Base-by-base conservation (phyloP, 257 asterid genomes). In the Salvia rosmarinus region DNA sequence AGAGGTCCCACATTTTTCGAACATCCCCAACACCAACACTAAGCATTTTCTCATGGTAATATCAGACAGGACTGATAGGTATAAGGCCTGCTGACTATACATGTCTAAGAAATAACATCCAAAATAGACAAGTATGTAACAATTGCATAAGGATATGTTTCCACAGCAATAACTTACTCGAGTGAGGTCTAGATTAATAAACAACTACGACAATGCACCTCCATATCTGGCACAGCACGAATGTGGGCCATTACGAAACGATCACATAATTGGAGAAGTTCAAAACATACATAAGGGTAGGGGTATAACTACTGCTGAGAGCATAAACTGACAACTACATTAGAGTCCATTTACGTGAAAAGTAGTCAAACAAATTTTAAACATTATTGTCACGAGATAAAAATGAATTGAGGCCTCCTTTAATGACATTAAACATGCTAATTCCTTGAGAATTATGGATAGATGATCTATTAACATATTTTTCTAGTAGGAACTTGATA, bases 21-120 rank as follows among this genome's bases (percentile, higher is more conserved):
- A 13, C 9, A 50, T 50, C 44, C 30, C 13, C 8, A 44, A 16
- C 44, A 44, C 64, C 25, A 56, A 10, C 17, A 61, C n/a, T 55
- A 20, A 54, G 34, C 67, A 60, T 25, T 52, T 43, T 17, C 6
- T 12, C 28, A 70, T 64, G 25, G 42, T 25, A 71, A 42, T 28
- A 56, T 64, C 16, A 46, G 67, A 52, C 46, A 62, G 1, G 34
- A 74, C 50, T 51, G 43, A 51, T 40, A 23, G 50, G 11, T 39
- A 65, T 16, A 35, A 56, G 62, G 13, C 54, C 9, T 35, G 50
- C n/a, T 32, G 9, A 20, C 43, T 47, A 34, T 39, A 40, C 49
- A 47, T 12, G 51, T 23, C 19, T 7, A 7, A 3, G 28, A 55
- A 35, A 17, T 4, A 4, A 60, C 14, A 23, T 0, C 28, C 23